Percentiles rank a stretch among this genome's conserved stretches.
These are phyloP conservation scores for Neoscytalidium dimidiatum DNA, from an alignment of 2,329 filamentous ascomycete genomes.

Conservation along the genomic window DNA sequence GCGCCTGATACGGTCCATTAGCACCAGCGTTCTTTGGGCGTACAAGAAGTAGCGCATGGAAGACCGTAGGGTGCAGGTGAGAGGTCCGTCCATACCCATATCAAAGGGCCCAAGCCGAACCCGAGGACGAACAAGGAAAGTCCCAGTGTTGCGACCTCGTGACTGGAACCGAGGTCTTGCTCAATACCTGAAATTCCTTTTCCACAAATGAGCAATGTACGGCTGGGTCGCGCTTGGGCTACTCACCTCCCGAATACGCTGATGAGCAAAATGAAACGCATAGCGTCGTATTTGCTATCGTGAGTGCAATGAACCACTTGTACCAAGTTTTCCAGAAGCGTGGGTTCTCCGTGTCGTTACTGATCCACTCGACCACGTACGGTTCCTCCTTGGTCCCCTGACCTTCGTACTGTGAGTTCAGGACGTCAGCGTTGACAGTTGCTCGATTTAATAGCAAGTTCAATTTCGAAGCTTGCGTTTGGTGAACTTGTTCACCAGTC, in stretches of 20 bases:
- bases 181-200: conserved; percentile 35
- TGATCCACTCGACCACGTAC: conserved; percentile 49
- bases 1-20: conserved; percentile 41
- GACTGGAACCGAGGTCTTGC: conserved; percentile 38
- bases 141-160: conserved; percentile 44
- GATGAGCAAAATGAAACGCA: conserved; percentile 47
- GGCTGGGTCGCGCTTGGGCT: no score
- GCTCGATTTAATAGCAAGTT: conserved; percentile 39
- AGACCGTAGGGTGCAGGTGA: no score
- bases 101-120: conserved; percentile 44
- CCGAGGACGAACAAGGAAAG: conserved; percentile 45
- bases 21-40: neutral
- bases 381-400: conserved; percentile 47
- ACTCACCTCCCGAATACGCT: conserved; percentile 41
- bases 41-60: neutral
- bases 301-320: conserved; percentile 45
- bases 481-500: neutral
- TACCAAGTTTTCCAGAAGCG: conserved; percentile 39
- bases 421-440: conserved; percentile 36
- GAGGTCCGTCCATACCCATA: conserved; percentile 28
- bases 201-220: neutral
- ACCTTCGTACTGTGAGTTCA: conserved; percentile 44
- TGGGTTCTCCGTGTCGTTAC: conserved; percentile 49
- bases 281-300: conserved; percentile 45
- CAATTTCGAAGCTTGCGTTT: conserved; percentile 30